phyloP scores from a whole-genome alignment of 2,329 filamentous ascomycete genomes.

The Calonectria hongkongensis region DNA sequence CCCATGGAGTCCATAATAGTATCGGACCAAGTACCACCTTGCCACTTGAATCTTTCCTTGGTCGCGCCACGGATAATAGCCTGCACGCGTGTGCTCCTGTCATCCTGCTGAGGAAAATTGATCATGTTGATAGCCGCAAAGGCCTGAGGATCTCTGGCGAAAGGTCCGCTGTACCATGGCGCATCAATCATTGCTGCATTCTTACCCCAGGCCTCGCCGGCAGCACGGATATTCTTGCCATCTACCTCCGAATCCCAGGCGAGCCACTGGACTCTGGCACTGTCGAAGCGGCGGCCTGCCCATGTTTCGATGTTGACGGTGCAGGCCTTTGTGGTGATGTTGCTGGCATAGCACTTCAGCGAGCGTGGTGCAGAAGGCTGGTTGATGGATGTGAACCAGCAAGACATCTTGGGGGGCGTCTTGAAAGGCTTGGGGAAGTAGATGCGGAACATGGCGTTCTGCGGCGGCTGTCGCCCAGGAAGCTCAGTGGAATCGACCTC shows the following conservation, averaged over 20 bases:
- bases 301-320: neutral
- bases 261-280: slow-evolving; percentile 1
- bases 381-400: neutral
- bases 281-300: neutral
- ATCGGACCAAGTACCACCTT: neutral
- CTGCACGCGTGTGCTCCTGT: neutral
- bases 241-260: neutral
- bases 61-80: neutral
- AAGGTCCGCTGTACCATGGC: neutral
- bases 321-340: neutral
- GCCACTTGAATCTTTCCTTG: slow-evolving; percentile 2
- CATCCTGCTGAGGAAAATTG: slow-evolving; percentile 1
- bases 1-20: neutral
- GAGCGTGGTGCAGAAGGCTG: neutral
- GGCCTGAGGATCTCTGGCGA: neutral
- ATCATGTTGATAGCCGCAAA: slow-evolving; percentile 1
- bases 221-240: neutral
- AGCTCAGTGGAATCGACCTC: neutral
- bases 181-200: neutral
- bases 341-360: neutral
- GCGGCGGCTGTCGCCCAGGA: neutral
- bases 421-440: slow-evolving; percentile 1
- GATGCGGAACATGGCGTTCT: neutral
- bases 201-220: neutral
- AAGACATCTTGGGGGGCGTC: neutral